Percentiles rank a stretch among this genome's conserved stretches.
These are phyloP conservation scores for Golubevia sp. DNA, from an alignment of 1,284 basidiomycete genomes.

Conservation along the genomic window DNA sequence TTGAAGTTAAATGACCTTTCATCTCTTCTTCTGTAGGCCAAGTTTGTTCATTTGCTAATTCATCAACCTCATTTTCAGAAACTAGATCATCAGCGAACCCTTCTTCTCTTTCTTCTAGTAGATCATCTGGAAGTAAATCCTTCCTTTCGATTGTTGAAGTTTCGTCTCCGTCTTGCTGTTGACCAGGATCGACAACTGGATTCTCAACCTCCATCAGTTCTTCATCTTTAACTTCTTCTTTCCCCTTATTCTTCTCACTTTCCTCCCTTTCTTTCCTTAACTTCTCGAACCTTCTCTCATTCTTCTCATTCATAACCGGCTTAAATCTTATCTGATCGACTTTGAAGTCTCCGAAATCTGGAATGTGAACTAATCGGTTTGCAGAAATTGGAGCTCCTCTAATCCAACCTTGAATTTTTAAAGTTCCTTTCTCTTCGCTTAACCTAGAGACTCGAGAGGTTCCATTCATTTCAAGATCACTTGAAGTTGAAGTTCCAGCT, in stretches of 20 bases:
- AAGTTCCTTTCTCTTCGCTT: conserved; percentile 62
- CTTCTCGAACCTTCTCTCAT: not conserved
- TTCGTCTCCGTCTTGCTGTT: conserved; percentile 9
- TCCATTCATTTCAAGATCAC: conserved; percentile 65
- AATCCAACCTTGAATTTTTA: conserved; percentile 82
- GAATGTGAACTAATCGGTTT: conserved; percentile 85
- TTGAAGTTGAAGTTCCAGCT: conserved; percentile 55
- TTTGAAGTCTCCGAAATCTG: conserved; percentile 86
- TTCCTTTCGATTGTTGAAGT: conserved; percentile 38
- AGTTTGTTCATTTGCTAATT: conserved; percentile 91
- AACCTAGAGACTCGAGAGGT: conserved; percentile 21
- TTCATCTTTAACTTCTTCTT: conserved; percentile 5
- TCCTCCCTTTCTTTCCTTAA: conserved; percentile 2
- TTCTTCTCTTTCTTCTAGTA: conserved; percentile 67
- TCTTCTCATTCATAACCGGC: not conserved
- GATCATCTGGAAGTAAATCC: conserved; percentile 64
- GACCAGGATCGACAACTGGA: conserved; percentile 4
- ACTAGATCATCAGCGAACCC: conserved; percentile 84
- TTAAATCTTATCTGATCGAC: conserved; percentile 70
- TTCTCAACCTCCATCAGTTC: conserved; percentile 12
- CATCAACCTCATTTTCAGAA: conserved; percentile 84
- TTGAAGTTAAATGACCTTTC: conserved; percentile 50
- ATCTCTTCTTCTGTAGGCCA: conserved; percentile 99
- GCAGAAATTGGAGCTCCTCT: conserved; percentile 79
- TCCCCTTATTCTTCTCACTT: conserved; percentile 4